Evolutionary conservation across 352 stramenopile genomes (phyloP).

Genomic region (Phytophthora pistaciae): DNA sequence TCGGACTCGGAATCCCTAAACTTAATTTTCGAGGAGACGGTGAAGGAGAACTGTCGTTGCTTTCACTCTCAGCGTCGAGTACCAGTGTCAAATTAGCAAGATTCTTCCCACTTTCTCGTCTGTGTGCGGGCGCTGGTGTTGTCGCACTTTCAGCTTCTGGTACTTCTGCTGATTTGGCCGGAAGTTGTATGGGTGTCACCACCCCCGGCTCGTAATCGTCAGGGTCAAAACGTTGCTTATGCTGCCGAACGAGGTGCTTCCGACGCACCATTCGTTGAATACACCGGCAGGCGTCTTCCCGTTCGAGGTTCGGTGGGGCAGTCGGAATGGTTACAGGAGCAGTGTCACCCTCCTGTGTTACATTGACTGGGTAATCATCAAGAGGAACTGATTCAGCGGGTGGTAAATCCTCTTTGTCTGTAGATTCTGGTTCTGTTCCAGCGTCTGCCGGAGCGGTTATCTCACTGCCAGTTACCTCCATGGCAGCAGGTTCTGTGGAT

Average conservation of each 20-base stretch:
- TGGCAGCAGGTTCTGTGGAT: not conserved
- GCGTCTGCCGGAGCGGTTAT: not conserved
- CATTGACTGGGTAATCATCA: not conserved
- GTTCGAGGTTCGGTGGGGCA: constrained; percentile 16
- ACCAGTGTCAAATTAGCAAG: not conserved
- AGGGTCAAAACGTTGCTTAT: constrained; percentile 17
- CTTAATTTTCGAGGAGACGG: constrained; percentile 15
- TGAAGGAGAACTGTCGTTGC: not conserved
- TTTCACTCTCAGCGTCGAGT: not conserved
- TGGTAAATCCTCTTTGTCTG: not conserved
- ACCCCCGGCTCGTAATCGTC: constrained; percentile 35
- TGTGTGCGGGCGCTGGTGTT: not conserved
- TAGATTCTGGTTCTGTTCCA: not conserved
- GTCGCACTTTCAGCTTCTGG: constrained; percentile 1
- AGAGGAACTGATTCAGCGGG: not conserved
- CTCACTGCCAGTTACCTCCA: not conserved
- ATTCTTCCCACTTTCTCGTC: not conserved
- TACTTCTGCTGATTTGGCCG: not conserved
- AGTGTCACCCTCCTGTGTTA: not conserved
- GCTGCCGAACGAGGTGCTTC: constrained; percentile 17
- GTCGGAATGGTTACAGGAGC: not conserved
- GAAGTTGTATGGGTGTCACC: constrained; percentile 11
- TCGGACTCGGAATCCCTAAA: constrained; percentile 29
- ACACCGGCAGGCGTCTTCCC: constrained; percentile 25
- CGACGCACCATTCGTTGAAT: constrained; percentile 39